These are phyloP conservation scores for Diaporthe ilicicola DNA, from an alignment of 2,329 filamentous ascomycete genomes.

Conservation along the genomic window DNA sequence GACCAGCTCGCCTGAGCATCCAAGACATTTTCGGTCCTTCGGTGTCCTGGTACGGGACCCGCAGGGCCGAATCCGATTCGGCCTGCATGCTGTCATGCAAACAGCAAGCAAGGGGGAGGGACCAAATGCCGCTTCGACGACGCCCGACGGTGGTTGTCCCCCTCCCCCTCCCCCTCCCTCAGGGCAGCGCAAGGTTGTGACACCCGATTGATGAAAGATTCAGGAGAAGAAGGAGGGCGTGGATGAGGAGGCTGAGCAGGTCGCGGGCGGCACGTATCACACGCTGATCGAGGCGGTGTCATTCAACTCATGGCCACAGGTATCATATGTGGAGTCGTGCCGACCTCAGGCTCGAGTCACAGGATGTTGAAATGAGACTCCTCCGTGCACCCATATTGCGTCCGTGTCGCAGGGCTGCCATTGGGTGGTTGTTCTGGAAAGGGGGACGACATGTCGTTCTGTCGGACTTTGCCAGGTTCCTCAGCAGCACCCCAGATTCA, in stretches of 20 bases:
- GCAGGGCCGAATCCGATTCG: slow-evolving; percentile 19
- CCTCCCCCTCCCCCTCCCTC: too few relatives aligned
- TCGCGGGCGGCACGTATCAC: slow-evolving; percentile 3
- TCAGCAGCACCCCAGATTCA: slow-evolving; percentile 9
- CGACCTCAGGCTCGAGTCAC: slow-evolving; percentile 16
- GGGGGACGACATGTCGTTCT: slow-evolving; percentile 10
- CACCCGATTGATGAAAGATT: slow-evolving; percentile 25
- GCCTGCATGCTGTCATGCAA: slow-evolving; percentile 22
- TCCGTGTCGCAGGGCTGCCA: not conserved
- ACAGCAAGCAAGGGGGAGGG: not conserved
- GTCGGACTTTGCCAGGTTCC: not conserved
- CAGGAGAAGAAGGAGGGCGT: slow-evolving; percentile 1
- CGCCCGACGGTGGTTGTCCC: not conserved
- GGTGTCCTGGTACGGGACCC: slow-evolving; percentile 23
- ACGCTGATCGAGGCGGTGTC: slow-evolving; percentile 21
- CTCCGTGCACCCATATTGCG: not conserved
- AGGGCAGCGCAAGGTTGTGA: slow-evolving; percentile 24
- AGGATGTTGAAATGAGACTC: not conserved
- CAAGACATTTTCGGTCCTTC: not conserved
- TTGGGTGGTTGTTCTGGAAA: not conserved
- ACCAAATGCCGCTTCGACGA: not conserved
- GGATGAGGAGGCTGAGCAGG: slow-evolving; percentile 12
- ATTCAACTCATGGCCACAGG: not conserved
- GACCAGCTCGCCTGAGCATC: not conserved
- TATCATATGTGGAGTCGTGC: slow-evolving; percentile 1